Evolutionary conservation across 495 filamentous ascomycete species (phyloP).

Genomic region (Podospora pseudopauciseta): DNA sequence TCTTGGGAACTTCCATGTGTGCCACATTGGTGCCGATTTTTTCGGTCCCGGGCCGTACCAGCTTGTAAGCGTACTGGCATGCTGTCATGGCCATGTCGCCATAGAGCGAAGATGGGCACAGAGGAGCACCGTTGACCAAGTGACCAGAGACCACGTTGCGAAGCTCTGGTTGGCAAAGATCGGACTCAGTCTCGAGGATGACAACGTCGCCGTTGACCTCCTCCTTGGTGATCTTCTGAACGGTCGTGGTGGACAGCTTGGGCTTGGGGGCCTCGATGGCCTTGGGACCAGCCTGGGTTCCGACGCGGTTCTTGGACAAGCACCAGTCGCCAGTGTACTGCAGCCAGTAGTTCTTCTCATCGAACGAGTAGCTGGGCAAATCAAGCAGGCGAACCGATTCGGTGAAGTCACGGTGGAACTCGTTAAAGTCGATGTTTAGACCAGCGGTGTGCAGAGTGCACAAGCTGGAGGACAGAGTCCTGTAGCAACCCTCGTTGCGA

Average conservation of each 20-base stretch:
- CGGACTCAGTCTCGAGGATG: conserved; percentile 62
- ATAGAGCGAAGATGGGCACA: conserved; percentile 60
- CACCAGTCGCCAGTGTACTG: conserved; percentile 65
- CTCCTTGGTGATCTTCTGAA: conserved; percentile 55
- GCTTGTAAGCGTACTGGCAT: conserved; percentile 62
- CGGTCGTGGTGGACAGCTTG: conserved; percentile 47
- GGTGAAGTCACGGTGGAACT: conserved; percentile 71
- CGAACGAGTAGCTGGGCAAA: conserved; percentile 73
- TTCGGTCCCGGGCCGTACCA: conserved; percentile 51
- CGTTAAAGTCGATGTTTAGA: conserved; percentile 68
- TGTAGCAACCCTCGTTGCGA: conserved; percentile 58
- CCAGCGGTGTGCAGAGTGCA: conserved; percentile 61
- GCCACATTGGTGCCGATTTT: conserved; percentile 58
- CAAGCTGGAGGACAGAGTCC: conserved; percentile 58
- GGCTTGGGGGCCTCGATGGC: conserved; percentile 50
- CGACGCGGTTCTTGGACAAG: conserved; percentile 67
- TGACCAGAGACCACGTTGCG: conserved; percentile 64
- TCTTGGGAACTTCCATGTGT: conserved; percentile 65
- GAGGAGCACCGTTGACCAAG: conserved; percentile 59
- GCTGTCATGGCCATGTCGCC: conserved; percentile 76
- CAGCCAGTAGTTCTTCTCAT: conserved; percentile 81
- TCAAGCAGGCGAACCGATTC: conserved; percentile 57
- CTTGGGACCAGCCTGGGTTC: conserved; percentile 45
- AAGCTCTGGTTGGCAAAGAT: conserved; percentile 59
- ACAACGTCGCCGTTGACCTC: conserved; percentile 51